phyloP scores from a whole-genome alignment of 257 asterid species.

The Primulina tabacum region DNA sequence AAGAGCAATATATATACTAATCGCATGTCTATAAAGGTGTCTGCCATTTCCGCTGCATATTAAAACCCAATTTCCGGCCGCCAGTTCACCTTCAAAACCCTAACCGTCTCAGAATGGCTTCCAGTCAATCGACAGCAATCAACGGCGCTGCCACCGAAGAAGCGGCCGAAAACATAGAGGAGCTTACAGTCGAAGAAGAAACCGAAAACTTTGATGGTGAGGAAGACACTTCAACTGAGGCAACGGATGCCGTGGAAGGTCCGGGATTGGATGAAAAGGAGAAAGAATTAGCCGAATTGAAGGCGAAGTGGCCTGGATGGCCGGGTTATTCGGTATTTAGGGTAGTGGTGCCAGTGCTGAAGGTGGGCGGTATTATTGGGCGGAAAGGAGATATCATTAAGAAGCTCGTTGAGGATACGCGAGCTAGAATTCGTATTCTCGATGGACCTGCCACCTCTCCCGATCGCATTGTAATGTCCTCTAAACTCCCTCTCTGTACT shows the following conservation, averaged over 20 bases:
- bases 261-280: constrained; percentile 20
- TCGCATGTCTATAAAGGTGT: background rate
- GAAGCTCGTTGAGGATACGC: constrained; percentile 81
- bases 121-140: background rate
- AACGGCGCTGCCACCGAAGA: background rate
- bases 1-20: too few species aligned
- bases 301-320: constrained; percentile 85
- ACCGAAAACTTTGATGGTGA: constrained; percentile 15
- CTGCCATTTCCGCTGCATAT: background rate
- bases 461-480: constrained; percentile 65
- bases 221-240: constrained; percentile 8
- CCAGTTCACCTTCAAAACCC: background rate
- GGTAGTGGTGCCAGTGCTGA: constrained; percentile 63
- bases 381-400: constrained; percentile 82
- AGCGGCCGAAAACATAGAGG: background rate
- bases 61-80: background rate
- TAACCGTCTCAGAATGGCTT: background rate
- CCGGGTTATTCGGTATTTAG: constrained; percentile 77
- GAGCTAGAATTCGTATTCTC: constrained; percentile 69
- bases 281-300: constrained; percentile 28
- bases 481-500: background rate
- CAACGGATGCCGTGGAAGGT: constrained; percentile 7
- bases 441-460: constrained; percentile 63
- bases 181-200: background rate
- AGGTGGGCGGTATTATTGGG: constrained; percentile 87